These are phyloP conservation scores for Suillus hirtellus DNA, from an alignment of 768 basidiomycete species.

Conservation along the genomic window DNA sequence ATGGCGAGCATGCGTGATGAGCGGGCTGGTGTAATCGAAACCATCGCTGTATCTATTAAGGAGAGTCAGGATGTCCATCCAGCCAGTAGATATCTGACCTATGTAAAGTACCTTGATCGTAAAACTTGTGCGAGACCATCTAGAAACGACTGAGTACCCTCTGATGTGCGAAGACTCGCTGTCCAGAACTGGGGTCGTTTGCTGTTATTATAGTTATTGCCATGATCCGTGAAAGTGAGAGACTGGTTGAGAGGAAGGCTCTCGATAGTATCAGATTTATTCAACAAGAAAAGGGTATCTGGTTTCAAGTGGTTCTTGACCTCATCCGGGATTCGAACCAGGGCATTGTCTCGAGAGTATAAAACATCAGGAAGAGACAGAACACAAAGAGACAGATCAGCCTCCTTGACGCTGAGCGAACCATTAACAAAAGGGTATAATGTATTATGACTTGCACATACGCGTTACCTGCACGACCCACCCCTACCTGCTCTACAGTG, in stretches of 20 bases:
- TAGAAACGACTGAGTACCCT: constrained; percentile 61
- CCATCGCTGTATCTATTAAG: neutral
- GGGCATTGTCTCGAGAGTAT: constrained; percentile 6
- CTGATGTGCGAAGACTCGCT: constrained; percentile 59
- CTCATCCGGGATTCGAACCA: constrained; percentile 43
- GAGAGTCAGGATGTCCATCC: neutral
- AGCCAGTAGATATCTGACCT: neutral
- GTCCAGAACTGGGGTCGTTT: constrained; percentile 45
- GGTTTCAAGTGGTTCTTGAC: constrained; percentile 50
- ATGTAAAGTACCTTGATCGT: constrained; percentile 43
- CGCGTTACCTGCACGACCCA: constrained; percentile 71
- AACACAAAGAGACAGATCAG: constrained; percentile 81
- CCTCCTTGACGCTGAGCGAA: constrained; percentile 52
- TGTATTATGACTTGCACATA: constrained; percentile 37
- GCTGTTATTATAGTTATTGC: too few relatives aligned
- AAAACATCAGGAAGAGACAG: constrained; percentile 62
- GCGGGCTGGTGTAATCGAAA: constrained; percentile 36
- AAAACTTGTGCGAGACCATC: constrained; percentile 54
- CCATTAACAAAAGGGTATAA: neutral
- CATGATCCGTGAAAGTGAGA: neutral
- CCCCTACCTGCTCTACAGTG: constrained; percentile 77
- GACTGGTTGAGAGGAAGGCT: constrained; percentile 3
- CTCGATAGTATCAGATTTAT: constrained; percentile 67
- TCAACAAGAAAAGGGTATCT: constrained; percentile 71
- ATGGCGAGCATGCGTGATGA: constrained; percentile 82